Percentiles rank a stretch among this genome's conserved stretches.
Evolutionary conservation across 2,329 filamentous ascomycete genomes (phyloP).

Genomic region (Epichloe bromicola): DNA sequence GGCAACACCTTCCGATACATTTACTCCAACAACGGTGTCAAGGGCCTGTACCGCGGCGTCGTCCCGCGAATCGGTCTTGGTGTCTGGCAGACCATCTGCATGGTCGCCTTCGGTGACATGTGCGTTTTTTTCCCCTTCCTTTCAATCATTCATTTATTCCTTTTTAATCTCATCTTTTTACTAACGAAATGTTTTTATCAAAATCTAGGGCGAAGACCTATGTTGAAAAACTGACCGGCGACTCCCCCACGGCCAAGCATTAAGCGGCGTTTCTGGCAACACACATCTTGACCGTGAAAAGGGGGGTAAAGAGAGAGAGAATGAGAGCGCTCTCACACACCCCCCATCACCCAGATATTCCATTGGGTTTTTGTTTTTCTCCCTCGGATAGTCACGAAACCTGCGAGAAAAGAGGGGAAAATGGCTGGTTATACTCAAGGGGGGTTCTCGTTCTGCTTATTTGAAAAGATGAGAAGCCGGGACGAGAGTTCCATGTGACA

Average conservation of each 20-base stretch:
- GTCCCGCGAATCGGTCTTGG: conserved; percentile 86
- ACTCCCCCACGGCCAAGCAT: conserved; percentile 52
- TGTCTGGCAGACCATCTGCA: conserved; percentile 99
- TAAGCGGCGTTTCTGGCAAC: conserved; percentile 29
- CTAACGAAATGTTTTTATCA: neutral
- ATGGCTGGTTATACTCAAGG: neutral
- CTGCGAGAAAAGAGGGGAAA: neutral
- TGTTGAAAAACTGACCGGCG: conserved; percentile 53
- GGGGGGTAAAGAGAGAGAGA: neutral
- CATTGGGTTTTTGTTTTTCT: neutral
- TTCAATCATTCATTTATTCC: neutral
- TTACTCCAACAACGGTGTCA: conserved; percentile 75
- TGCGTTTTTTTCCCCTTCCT: conserved; percentile 35
- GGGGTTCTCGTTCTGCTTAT: neutral
- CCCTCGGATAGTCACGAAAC: neutral
- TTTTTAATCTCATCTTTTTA: neutral
- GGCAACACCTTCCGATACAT: conserved; percentile 79
- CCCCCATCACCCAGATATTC: neutral
- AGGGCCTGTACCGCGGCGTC: conserved; percentile 91
- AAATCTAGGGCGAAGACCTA: conserved; percentile 48
- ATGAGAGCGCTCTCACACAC: neutral
- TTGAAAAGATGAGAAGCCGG: neutral
- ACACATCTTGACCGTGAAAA: neutral
- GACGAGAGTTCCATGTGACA: neutral
- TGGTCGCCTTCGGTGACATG: conserved; percentile 98